Evolutionary conservation across 306 rosid species (phyloP).

Genomic region (Inga laurina): DNA sequence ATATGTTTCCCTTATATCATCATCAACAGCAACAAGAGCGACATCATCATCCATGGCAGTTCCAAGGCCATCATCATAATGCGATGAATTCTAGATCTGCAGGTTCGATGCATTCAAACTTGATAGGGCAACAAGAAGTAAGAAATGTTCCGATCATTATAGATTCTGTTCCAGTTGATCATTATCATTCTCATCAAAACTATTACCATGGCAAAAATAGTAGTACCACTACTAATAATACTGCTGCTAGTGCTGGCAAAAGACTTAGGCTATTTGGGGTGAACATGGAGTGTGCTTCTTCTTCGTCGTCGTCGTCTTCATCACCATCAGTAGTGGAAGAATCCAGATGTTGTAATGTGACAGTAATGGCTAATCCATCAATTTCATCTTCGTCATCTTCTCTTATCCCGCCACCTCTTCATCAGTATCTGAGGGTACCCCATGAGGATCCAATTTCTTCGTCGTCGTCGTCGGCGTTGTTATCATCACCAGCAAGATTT

Average conservation of each 20-base stretch:
- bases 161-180: conserved; percentile 52
- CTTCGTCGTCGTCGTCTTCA: not conserved
- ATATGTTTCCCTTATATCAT: conserved; percentile 32
- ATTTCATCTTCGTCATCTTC: conserved; percentile 32
- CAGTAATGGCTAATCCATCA: conserved; percentile 23
- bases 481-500: conserved; percentile 43
- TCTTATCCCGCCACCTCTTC: conserved; percentile 34
- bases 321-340: conserved; percentile 30
- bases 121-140: conserved; percentile 31
- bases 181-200: not conserved
- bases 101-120: conserved; percentile 31
- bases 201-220: conserved; percentile 24
- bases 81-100: conserved; percentile 34
- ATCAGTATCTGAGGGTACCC: conserved; percentile 39
- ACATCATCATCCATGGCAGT: not conserved
- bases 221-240: not conserved
- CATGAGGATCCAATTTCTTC: conserved; percentile 36
- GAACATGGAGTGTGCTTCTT: conserved; percentile 75
- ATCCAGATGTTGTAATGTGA: conserved; percentile 31
- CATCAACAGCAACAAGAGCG: conserved; percentile 31
- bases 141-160: conserved; percentile 44
- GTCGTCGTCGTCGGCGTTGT: conserved; percentile 37
- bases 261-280: conserved; percentile 79
- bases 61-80: conserved; percentile 27
- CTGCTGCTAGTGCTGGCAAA: conserved; percentile 33